Conservation (phyloP, 2,329 filamentous ascomycete species). For the Thelonectria rubi region DNA sequence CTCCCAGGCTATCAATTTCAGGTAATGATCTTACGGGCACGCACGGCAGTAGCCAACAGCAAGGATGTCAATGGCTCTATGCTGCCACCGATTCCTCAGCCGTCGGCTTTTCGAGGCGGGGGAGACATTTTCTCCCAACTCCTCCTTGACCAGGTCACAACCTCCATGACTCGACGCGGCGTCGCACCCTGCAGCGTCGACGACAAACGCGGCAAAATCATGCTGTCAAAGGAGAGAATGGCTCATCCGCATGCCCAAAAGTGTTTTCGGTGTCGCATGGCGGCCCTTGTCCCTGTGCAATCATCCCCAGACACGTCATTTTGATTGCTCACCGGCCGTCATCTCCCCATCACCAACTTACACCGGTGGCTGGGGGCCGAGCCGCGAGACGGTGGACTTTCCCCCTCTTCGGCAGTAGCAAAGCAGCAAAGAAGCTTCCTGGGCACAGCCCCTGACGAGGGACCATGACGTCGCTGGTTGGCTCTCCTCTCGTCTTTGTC, state of each 20-base stretch:
- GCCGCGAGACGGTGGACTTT: slow-evolving; percentile 25
- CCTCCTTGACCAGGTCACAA: slow-evolving; percentile 7
- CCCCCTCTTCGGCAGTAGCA: slow-evolving; percentile 5
- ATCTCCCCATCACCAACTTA: slow-evolving; percentile 35
- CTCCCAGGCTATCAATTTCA: slow-evolving; percentile 12
- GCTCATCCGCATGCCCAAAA: slow-evolving; percentile 2
- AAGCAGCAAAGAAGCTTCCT: background rate
- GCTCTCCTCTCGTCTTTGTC: slow-evolving; percentile 25
- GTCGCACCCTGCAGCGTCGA: background rate
- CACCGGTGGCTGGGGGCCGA: slow-evolving; percentile 21
- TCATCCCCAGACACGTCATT: slow-evolving; percentile 37
- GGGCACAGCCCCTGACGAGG: slow-evolving; percentile 1
- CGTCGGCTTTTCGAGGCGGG: slow-evolving; percentile 15
- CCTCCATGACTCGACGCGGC: slow-evolving; percentile 19
- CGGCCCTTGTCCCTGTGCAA: slow-evolving; percentile 23
- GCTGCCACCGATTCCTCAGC: slow-evolving; percentile 1
- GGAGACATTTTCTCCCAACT: slow-evolving; percentile 2
- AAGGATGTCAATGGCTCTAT: background rate
- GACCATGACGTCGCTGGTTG: slow-evolving; percentile 28
- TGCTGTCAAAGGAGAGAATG: background rate
- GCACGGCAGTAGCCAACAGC: background rate
- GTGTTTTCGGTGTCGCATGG: slow-evolving; percentile 15
- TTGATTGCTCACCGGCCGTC: slow-evolving; percentile 28
- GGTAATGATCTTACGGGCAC: background rate
- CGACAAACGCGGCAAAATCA: slow-evolving; percentile 22